Base-by-base conservation (phyloP, 2,329 filamentous ascomycete genomes). In the Colletotrichum acutatum region DNA sequence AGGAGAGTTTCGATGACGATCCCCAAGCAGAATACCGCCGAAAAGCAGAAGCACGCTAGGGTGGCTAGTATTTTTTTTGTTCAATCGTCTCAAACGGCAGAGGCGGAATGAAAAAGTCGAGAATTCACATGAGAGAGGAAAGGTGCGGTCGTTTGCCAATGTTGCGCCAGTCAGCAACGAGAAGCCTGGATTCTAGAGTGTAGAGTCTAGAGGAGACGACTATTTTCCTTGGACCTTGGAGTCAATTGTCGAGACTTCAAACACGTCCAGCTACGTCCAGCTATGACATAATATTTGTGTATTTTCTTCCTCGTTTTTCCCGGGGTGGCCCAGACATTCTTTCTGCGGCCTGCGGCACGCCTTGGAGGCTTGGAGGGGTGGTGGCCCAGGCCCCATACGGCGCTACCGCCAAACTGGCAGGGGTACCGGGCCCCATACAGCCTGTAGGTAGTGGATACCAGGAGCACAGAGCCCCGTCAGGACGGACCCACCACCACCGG, bases 221-320 rank as follows among this genome's bases (percentile, higher is more conserved):
- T 49, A 49, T n/a, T 49, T 46, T 9, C 1, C 37, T 19, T 19
- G 37, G 37, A 34, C 37, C 14, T 42, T 42, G 5, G 37, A n/a
- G 42, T 19, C 42, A 49, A 49, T 49, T 49, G 42, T 49, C 42
- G 16, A 49, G 37, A 42, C 37, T 42, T 42, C 37, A 3, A 11
- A 32, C 9, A 32, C 30, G 30, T 11, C 30, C 30, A 32, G 30
- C 30, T 32, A 32, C 32, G 32, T 34, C 32, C 32, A 34, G 32
- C 66, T 73, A 73, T 73, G 71, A 73, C 71, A 73, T 73, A 73
- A 70, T 72, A 57, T 61, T 61, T 70, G 60, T 49, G 61, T 53
- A 56, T 7, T 16, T 42, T 26, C 42, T 61, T 52, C 16, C 30
- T 34, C 4, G 46, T 1, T 34, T 64, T 37, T 30, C 22, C 52